Percentiles rank a stretch among this genome's conserved stretches.
Evolutionary conservation across 495 filamentous ascomycete genomes (phyloP).

Genomic region (Evansstolkia leycettana): DNA sequence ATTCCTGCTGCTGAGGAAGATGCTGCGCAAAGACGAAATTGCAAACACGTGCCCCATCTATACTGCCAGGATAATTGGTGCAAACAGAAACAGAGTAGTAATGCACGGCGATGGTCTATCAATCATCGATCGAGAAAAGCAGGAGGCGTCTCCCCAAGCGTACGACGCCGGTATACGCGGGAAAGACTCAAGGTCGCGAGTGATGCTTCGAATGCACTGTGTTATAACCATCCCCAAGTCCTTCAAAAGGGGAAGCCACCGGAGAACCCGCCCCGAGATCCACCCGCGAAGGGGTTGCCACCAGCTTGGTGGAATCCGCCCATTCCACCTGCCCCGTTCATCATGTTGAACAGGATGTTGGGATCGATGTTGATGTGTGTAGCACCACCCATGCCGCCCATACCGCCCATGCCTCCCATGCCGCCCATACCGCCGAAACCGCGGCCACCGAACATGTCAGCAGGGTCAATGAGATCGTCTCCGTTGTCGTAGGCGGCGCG

Average conservation of each 20-base stretch:
- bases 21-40: not conserved
- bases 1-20: not conserved
- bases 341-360: conserved; percentile 46
- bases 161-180: not conserved
- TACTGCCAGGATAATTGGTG: conserved; percentile 1
- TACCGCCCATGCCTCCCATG: conserved; percentile 43
- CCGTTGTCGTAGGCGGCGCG: conserved; percentile 84
- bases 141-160: conserved; percentile 1
- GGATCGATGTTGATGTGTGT: conserved; percentile 41
- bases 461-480: conserved; percentile 77
- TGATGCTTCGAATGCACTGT: too few species aligned
- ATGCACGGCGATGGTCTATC: conserved; percentile 3
- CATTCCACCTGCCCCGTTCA: conserved; percentile 31
- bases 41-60: conserved; percentile 5
- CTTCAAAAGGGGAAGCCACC: conserved; percentile 28
- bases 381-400: conserved; percentile 33
- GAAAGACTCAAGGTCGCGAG: too few species aligned
- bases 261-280: conserved; percentile 14
- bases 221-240: not conserved
- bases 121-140: not conserved
- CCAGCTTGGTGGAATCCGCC: conserved; percentile 33
- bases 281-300: conserved; percentile 28
- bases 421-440: conserved; percentile 47
- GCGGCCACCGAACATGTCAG: conserved; percentile 59
- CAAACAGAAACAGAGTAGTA: not conserved